Evolutionary conservation across 2,329 filamentous ascomycete genomes (phyloP).

Genomic region (Nothomitra cinnamomea): DNA sequence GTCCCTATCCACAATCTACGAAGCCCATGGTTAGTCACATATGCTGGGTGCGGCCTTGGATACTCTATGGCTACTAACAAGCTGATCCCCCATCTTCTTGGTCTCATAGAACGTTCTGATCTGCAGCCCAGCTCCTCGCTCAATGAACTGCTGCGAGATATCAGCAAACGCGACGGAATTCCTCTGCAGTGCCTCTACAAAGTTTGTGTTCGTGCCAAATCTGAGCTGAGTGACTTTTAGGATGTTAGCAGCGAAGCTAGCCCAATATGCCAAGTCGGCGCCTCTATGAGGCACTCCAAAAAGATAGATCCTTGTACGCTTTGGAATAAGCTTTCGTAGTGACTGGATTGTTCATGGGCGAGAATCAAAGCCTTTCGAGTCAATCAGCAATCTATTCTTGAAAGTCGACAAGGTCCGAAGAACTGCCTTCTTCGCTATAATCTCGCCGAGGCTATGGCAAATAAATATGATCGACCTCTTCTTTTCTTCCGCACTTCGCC

Average conservation of each 20-base stretch:
- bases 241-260: slow-evolving; percentile 37
- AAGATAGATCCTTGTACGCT: slow-evolving; percentile 6
- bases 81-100: slow-evolving; percentile 1
- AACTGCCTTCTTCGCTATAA: slow-evolving; percentile 9
- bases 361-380: slow-evolving; percentile 9
- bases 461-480: slow-evolving; percentile 16
- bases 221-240: slow-evolving; percentile 44
- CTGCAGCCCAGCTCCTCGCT: background rate
- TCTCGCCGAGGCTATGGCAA: slow-evolving; percentile 10
- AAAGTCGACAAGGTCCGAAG: background rate
- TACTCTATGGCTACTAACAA: background rate
- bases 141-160: slow-evolving; percentile 38
- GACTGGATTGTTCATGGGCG: slow-evolving; percentile 8
- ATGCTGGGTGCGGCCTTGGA: background rate
- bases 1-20: slow-evolving; percentile 4
- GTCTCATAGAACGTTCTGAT: slow-evolving; percentile 9
- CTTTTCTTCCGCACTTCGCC: slow-evolving; percentile 30
- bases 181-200: slow-evolving; percentile 53
- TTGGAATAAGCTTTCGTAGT: slow-evolving; percentile 5
- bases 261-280: slow-evolving; percentile 6
- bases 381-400: background rate
- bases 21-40: too few relatives aligned
- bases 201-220: slow-evolving; percentile 47
- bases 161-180: slow-evolving; percentile 59
- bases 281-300: slow-evolving; percentile 10